Evolutionary conservation across 345 rosid species (phyloP), one percentile per base, ranked within the genome.

Genomic region (Corchorus capsularis): DNA sequence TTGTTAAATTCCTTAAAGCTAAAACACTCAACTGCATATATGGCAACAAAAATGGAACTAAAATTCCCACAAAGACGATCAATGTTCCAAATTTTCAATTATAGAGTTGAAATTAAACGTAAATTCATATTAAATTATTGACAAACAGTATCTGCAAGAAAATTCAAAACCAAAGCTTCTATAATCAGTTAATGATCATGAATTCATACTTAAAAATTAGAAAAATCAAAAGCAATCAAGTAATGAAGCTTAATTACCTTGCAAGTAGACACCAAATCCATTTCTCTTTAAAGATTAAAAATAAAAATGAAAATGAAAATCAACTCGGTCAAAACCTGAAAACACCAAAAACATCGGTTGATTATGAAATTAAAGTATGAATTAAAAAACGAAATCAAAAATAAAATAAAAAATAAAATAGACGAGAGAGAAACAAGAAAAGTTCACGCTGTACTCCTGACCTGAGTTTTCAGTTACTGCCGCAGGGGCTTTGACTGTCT

Each of bases 261-360:
- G 73, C 73, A 69, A 34, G 4, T 52, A 34, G 73, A 69, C 10
- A 49, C 46, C 45, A n/a, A 69, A 27, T 49, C 60, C 73, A 69
- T 69, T 32, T 15, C 22, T 35, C 7, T 69, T 70, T 1, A 32
- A 13, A 4, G 34, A 9, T 12, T 12, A 13, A 60, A 22, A 57
- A 57, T 22, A 13, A 60, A 22, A 57, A 57, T 22, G 45, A 68
- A 34, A 43, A 19, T 19, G 4, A 57, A 57, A 37, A 15, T 63
- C 7, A 37, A 63, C 22, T 63, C 67, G 16, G 47, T 39, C 47
- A 6, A 39, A 63, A 63, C 13, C 14, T 1, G 16, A 34, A 34
- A 62, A 60, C 27, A 27, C 27, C 27, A 60, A 16, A 35, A 15
- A 13, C 1, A 57, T 9, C 6, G 20, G 14, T 20, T 10, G 35